phyloP scores from a whole-genome alignment of 2,329 filamentous ascomycete species.

The Juglanconis juglandina region DNA sequence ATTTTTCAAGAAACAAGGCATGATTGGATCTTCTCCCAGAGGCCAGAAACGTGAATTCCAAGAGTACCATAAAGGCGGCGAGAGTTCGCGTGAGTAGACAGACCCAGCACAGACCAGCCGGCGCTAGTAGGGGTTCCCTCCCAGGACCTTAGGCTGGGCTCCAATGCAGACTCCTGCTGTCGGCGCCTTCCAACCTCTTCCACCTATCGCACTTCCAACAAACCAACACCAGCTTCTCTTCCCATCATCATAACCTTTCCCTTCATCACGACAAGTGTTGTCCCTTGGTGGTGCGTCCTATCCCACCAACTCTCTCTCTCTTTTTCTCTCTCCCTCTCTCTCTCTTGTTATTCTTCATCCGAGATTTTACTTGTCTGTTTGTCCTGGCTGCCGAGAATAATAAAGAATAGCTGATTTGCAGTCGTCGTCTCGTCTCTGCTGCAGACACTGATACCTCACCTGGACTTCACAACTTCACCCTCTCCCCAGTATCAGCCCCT shows the following conservation, averaged over 20 bases:
- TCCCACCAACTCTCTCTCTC: neutral
- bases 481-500: neutral
- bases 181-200: neutral
- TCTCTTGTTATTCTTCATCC: neutral
- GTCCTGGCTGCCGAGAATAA: neutral
- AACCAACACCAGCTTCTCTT: neutral
- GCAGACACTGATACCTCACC: neutral
- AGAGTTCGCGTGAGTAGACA: too few relatives aligned
- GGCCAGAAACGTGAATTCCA: too few relatives aligned
- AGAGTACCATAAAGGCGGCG: too few relatives aligned
- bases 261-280: slow-evolving; percentile 15
- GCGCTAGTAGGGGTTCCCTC: neutral
- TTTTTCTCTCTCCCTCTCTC: neutral
- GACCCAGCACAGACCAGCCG: neutral
- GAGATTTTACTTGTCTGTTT: neutral
- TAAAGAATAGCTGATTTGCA: neutral
- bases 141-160: neutral
- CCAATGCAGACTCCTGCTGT: neutral
- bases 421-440: neutral
- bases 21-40: too few relatives aligned
- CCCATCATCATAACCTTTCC: neutral
- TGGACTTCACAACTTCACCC: neutral
- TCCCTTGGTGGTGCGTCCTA: neutral
- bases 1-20: too few relatives aligned
- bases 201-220: neutral